Conservation (phyloP, 2,329 filamentous ascomycete species). For the Fonsecaea nubica region DNA sequence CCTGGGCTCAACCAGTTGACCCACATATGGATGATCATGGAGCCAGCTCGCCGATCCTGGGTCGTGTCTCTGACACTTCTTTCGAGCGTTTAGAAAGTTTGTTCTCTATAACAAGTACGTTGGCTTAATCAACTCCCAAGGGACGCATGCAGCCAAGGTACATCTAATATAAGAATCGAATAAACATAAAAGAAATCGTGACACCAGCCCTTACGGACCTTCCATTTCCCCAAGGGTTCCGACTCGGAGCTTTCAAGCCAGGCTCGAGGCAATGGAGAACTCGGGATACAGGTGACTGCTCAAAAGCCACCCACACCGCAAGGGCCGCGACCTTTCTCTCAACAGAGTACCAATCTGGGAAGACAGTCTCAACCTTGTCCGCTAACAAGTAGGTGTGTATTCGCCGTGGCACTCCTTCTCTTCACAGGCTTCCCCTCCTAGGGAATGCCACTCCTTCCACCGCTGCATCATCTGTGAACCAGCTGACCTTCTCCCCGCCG, state of each 20-base stretch:
- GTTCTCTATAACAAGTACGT: background rate
- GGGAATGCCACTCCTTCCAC: slow-evolving; percentile 86
- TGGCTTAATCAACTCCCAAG: background rate
- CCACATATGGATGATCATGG: background rate
- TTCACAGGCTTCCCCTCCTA: slow-evolving; percentile 69
- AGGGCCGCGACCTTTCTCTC: background rate
- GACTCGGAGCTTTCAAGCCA: background rate
- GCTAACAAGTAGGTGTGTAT: background rate
- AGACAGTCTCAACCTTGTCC: background rate
- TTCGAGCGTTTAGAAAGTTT: background rate
- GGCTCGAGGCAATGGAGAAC: background rate
- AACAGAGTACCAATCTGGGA: background rate
- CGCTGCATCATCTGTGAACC: slow-evolving; percentile 90
- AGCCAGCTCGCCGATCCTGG: background rate
- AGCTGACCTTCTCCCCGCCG: slow-evolving; percentile 84
- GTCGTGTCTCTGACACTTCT: background rate
- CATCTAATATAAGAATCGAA: background rate
- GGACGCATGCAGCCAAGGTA: background rate
- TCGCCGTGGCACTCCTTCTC: background rate
- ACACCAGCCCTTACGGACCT: background rate
- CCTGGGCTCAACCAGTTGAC: background rate
- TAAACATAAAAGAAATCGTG: background rate
- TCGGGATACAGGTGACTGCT: slow-evolving; percentile 20
- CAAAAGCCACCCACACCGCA: slow-evolving; percentile 27
- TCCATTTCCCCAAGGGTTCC: background rate